These are phyloP conservation scores for Thalia dealbata DNA, from an alignment of 176 grass and related monocot genomes.

Conservation along the genomic window DNA sequence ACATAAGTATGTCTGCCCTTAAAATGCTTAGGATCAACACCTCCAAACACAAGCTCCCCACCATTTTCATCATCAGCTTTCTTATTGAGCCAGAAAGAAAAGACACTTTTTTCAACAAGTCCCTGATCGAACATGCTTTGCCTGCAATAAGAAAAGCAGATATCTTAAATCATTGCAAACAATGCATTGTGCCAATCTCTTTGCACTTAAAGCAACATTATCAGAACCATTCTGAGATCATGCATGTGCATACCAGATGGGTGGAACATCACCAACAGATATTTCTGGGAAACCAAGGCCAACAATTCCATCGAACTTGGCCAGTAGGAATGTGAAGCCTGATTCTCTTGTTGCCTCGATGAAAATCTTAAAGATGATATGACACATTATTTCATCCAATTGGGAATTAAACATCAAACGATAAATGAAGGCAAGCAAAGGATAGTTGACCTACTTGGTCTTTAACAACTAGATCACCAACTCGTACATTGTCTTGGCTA, in stretches of 20 bases:
- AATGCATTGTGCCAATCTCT: neutral
- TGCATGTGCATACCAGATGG: conserved; percentile 43
- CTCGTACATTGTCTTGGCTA: conserved; percentile 65
- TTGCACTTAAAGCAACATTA: neutral
- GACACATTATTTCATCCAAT: too few species aligned
- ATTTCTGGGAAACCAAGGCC: conserved; percentile 93
- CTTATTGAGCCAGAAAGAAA: conserved; percentile 95
- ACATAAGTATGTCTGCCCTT: conserved; percentile 71
- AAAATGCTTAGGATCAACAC: conserved; percentile 63
- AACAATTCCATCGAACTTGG: conserved; percentile 93
- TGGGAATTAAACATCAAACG: neutral
- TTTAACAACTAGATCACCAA: conserved; percentile 66
- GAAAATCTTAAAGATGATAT: conserved; percentile 47
- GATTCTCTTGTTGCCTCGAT: conserved; percentile 70
- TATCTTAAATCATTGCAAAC: conserved; percentile 1
- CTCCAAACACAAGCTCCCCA: conserved; percentile 81
- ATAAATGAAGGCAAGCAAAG: conserved; percentile 6
- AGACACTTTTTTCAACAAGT: conserved; percentile 51
- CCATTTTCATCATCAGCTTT: conserved; percentile 37
- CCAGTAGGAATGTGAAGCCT: conserved; percentile 48
- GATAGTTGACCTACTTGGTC: conserved; percentile 31
- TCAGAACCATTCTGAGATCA: neutral
- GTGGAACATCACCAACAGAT: conserved; percentile 58
- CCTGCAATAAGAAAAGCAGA: conserved; percentile 26
- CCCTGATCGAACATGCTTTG: conserved; percentile 66